phyloP scores from a whole-genome alignment of 257 asterid genomes.

The Galeopsis tetrahit region DNA sequence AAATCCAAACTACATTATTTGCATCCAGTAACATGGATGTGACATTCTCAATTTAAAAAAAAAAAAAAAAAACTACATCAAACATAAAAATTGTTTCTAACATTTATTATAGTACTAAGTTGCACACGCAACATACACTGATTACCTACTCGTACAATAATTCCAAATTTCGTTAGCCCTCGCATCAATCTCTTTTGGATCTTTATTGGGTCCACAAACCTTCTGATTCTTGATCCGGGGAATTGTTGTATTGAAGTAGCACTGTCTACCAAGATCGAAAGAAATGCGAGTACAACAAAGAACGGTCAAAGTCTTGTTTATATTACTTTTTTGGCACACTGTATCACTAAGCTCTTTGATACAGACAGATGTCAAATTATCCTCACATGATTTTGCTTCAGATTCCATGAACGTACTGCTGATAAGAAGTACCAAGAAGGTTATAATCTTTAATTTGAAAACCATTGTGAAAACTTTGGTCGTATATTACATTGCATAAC shows the following conservation, averaged over 20 bases:
- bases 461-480: too few relatives aligned
- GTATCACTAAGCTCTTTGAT: neutral
- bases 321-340: neutral
- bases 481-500: too few relatives aligned
- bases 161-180: neutral
- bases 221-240: neutral
- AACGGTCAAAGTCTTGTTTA: neutral
- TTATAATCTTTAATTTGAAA: too few relatives aligned
- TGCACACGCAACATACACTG: too few relatives aligned
- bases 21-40: too few relatives aligned
- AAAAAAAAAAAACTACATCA: too few relatives aligned
- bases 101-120: too few relatives aligned
- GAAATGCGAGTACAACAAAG: neutral
- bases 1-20: too few relatives aligned
- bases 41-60: too few relatives aligned
- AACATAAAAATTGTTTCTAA: too few relatives aligned
- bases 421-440: too few relatives aligned
- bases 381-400: neutral
- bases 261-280: neutral
- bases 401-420: too few relatives aligned
- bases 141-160: neutral
- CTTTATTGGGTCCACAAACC: neutral
- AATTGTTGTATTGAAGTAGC: neutral
- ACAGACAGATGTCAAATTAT: neutral
- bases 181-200: neutral